These are phyloP conservation scores for Neckera pumila DNA, from an alignment of 225 moss, liverwort and hornwort genomes.

Conservation along the genomic window DNA sequence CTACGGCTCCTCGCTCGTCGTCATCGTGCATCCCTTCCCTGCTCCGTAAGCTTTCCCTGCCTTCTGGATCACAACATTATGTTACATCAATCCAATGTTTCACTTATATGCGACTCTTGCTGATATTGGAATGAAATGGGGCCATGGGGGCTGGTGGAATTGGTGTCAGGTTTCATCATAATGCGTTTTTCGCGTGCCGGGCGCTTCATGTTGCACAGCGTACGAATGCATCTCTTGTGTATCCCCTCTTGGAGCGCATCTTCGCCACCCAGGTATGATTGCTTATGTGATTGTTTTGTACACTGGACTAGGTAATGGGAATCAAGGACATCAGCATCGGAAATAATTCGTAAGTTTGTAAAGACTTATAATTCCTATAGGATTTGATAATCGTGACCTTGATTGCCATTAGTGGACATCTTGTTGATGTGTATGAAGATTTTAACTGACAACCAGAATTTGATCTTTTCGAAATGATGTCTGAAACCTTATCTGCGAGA, in stretches of 20 bases:
- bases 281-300: not conserved
- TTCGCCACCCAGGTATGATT: slow-evolving; percentile 57
- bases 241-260: slow-evolving; percentile 64
- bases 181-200: slow-evolving; percentile 69
- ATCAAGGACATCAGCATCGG: not conserved
- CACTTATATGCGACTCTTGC: not conserved
- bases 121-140: not conserved
- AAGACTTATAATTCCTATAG: no score
- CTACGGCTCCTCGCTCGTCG: slow-evolving; percentile 48
- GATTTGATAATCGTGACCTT: not conserved
- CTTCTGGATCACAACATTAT: not conserved
- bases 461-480: not conserved
- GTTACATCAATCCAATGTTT: not conserved
- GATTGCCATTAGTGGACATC: not conserved
- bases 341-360: not conserved
- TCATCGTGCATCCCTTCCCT: slow-evolving; percentile 82
- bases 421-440: not conserved
- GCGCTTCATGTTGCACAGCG: slow-evolving; percentile 23
- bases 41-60: slow-evolving; percentile 38
- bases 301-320: not conserved
- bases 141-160: not conserved
- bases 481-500: not conserved
- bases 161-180: slow-evolving; percentile 79
- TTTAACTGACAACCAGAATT: not conserved
- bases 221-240: slow-evolving; percentile 15